Conservation (phyloP, 2,329 filamentous ascomycete species). For the Fusarium equiseti region DNA sequence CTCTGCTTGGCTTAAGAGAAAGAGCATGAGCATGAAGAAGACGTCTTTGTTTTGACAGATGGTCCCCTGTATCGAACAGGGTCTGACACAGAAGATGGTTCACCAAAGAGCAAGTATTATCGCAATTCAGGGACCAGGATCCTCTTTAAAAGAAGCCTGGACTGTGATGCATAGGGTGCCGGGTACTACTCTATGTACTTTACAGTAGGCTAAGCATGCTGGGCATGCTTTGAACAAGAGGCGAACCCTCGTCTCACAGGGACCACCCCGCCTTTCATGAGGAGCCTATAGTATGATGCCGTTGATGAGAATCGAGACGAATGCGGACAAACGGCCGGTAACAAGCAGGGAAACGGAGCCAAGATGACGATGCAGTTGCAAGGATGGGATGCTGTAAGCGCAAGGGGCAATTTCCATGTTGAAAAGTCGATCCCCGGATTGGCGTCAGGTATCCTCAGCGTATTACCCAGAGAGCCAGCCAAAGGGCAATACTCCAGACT, state of each 20-base stretch:
- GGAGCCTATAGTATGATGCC: conserved; percentile 42
- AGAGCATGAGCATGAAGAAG: conserved; percentile 16
- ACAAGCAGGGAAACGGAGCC: conserved; percentile 42
- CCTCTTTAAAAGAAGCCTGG: conserved; percentile 30
- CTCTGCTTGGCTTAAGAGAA: conserved; percentile 38
- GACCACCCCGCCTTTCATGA: conserved; percentile 44
- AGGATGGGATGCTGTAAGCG: conserved; percentile 41
- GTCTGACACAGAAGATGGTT: conserved; percentile 48
- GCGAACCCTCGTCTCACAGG: conserved; percentile 44
- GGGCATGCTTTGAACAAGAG: conserved; percentile 30
- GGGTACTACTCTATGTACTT: neutral
- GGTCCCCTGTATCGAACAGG: conserved; percentile 43
- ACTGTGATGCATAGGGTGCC: conserved; percentile 15
- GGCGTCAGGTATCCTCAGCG: conserved; percentile 33
- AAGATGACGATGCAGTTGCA: conserved; percentile 40
- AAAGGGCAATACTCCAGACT: conserved; percentile 12
- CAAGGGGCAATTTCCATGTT: conserved; percentile 39
- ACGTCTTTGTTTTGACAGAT: conserved; percentile 35
- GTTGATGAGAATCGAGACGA: conserved; percentile 40
- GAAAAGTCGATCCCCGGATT: conserved; percentile 40
- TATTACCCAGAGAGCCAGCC: conserved; percentile 12
- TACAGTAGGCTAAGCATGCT: neutral
- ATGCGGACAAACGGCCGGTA: conserved; percentile 45
- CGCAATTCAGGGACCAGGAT: conserved; percentile 36
- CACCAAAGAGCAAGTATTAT: conserved; percentile 35